Evolutionary conservation across 2,329 filamentous ascomycete genomes (phyloP).

Genomic region (Arthrobotrys sphaeroides): DNA sequence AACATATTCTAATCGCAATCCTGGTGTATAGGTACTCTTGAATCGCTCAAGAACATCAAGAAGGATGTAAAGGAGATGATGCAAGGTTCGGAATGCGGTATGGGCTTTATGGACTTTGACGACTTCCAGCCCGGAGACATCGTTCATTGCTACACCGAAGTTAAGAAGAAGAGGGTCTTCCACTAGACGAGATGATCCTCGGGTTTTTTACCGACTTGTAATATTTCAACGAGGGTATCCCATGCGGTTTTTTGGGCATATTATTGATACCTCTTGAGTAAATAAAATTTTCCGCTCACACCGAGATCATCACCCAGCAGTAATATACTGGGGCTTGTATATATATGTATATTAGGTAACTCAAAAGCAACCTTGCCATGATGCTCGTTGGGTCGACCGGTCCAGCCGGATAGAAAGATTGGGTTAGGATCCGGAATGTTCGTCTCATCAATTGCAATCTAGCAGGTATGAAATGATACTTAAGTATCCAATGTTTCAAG

Average conservation of each 20-base stretch:
- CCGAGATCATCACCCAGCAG: not conserved
- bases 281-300: slow-evolving; percentile 19
- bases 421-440: not conserved
- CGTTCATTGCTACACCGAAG: slow-evolving; percentile 86
- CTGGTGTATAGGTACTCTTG: slow-evolving; percentile 71
- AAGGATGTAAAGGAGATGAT: slow-evolving; percentile 89
- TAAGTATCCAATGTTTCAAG: no score
- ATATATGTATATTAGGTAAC: slow-evolving; percentile 15
- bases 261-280: not conserved
- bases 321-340: not conserved
- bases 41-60: slow-evolving; percentile 88
- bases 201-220: not conserved
- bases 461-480: not conserved
- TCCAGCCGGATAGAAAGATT: not conserved
- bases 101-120: slow-evolving; percentile 82
- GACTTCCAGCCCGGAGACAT: slow-evolving; percentile 82
- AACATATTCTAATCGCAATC: slow-evolving; percentile 52
- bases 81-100: slow-evolving; percentile 92
- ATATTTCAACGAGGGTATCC: not conserved
- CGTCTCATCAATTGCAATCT: not conserved
- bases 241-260: not conserved
- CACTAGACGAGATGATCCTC: not conserved
- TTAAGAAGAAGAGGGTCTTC: slow-evolving; percentile 71
- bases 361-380: not conserved
- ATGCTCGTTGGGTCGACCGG: not conserved